A percentile compares a stretch with the other conserved stretches of the same genome.
Evolutionary conservation across 164 flowering plant genomes (phyloP).

Genomic region (Pachysandra terminalis): DNA sequence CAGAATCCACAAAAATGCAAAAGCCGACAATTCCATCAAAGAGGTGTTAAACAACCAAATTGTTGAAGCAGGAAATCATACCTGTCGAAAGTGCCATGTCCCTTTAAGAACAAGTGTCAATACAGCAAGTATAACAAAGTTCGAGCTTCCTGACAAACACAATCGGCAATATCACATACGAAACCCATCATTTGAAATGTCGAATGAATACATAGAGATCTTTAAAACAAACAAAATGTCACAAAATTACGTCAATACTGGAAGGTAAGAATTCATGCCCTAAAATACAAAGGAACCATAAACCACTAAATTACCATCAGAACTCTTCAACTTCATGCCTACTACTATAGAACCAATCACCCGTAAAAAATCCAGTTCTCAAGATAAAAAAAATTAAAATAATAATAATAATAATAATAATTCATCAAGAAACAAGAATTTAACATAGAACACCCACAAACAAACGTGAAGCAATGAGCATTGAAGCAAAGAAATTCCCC

Average conservation of each 20-base stretch:
- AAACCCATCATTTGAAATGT: neutral
- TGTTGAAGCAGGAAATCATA: slow-evolving; percentile 14
- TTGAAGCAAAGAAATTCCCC: neutral
- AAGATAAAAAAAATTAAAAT: no score
- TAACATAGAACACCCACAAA: no score
- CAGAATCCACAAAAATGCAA: no score
- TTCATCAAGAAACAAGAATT: neutral
- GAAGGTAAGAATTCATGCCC: neutral
- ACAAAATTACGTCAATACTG: neutral
- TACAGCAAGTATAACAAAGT: slow-evolving; percentile 70
- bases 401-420: no score
- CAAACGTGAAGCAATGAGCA: no score
- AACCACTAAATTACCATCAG: neutral
- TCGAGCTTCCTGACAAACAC: slow-evolving; percentile 66
- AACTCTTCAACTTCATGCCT: neutral
- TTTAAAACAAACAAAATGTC: neutral
- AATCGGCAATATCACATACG: neutral
- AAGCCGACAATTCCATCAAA: no score
- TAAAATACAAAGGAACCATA: neutral
- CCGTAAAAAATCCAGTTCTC: neutral
- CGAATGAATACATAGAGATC: neutral
- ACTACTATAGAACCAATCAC: neutral
- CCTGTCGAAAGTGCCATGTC: slow-evolving; percentile 87
- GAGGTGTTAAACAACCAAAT: no score
- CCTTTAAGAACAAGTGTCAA: slow-evolving; percentile 76